Evolutionary conservation across 192 early-diverging fungal genomes (phyloP), one percentile per base, ranked within the genome.

Genomic region (Chytriomyces sp.): DNA sequence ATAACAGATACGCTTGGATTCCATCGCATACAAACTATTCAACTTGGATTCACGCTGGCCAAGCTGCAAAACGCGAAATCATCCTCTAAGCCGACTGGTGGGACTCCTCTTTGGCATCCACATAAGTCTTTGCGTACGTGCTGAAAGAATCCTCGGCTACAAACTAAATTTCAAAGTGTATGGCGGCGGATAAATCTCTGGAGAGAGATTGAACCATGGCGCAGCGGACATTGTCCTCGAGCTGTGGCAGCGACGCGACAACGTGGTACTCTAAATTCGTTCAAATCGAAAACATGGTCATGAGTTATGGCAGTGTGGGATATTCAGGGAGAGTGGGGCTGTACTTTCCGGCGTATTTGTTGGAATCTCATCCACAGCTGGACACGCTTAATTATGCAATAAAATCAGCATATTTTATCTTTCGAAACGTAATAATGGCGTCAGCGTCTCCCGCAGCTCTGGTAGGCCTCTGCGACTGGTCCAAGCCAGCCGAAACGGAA

Each of bases 31-130:
- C 4, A 4, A n/a, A n/a, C n/a, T n/a, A 35, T 35, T 35, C 4
- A 35, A 35, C 35, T 35, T 35, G 35, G 35, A 35, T 13, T 68
- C 47, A 57, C 13, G 20, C 20, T 13, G 13, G 20, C 2, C 67
- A 68, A 45, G 67, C 16, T 46, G 2, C 11, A 16, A 70, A 70
- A 48, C 20, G 69, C 11, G 53, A 50, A 7, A 57, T 70, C 9
- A 57, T 70, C 23, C 53, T 70, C 35, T 50, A 70, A 53, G 69
- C 44, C 26, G 50, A 50, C 13, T 70, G 53, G 50, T 70, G 69
- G 69, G 69, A 70, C 53, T 53, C 48, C 13, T 18, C 48, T 2
- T 18, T 70, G 18, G 13, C 28, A 11, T 26, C 26, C 35, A 2
- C 49, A 11, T 24, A 70, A 4, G 43, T 57, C 24, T 70, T 70